Evolutionary conservation across 2,329 filamentous ascomycete genomes (phyloP), one percentile per base, ranked within the genome.

Genomic region (Xylariaceae sp.): DNA sequence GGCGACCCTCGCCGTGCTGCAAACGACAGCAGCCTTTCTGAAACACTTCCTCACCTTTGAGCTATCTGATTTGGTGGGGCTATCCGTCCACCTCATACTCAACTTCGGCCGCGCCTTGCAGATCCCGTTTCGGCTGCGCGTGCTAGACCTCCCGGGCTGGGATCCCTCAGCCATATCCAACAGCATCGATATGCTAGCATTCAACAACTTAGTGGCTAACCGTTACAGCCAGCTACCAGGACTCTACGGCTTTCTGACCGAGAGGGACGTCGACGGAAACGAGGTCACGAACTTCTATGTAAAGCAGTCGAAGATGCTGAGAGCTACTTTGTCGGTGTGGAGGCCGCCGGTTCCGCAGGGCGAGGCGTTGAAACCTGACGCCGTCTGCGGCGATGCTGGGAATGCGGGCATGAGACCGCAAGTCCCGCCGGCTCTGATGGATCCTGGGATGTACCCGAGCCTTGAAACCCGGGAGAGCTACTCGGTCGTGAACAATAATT

Each of bases 111-210:
- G 64, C 49, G 48, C 60, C 16, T 54, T 60, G 30, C 65, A 68
- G 50, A 59, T 63, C 2, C 52, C 68, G 6, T 68, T 68, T 53
- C 61, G 67, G 3, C 63, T 68, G 7, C 55, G 60, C 36, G 47
- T 66, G 6, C 50, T 62, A 10, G 64, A 67, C 22, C 65, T 66
- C 16, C 59, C 64, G 15, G 63, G 56, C 13, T 67, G 64, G 67
- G 66, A 68, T 44, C 58, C 61, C 43, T 37, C 36, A 19, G 49
- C 56, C 9, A 57, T 62, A 2, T 43, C 51, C 7, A 49, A 55
- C n/a, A 50, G 42, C 39, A 43, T 64, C 29, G 65, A 66, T 29
- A 29, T 68, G 1, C 43, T 67, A 21, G 55, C 48, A 16, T 50
- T 51, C 8, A 52, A 67, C 41, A 61, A 65, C 22, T 39, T 47